A percentile compares a stretch with the other conserved stretches of the same genome.
Conservation (phyloP, 1,284 basidiomycete genomes). For the Psilocybe mexicana region DNA sequence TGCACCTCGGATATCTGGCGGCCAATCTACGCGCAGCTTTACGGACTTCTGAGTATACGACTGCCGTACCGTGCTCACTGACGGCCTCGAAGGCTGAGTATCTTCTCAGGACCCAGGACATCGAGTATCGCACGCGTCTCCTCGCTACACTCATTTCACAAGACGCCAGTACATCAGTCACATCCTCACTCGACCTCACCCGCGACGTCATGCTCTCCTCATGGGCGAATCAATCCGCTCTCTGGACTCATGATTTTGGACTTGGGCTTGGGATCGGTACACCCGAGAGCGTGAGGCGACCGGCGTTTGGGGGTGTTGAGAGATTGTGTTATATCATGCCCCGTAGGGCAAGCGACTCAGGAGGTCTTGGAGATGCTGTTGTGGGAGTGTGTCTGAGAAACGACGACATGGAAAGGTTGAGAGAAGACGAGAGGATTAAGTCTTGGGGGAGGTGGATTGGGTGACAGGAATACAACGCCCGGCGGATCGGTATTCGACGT, state of each 20-base stretch:
- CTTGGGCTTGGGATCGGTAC: slow-evolving; percentile 23
- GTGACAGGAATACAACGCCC: neutral
- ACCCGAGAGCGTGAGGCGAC: slow-evolving; percentile 29
- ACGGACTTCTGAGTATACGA: neutral
- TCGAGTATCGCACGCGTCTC: slow-evolving; percentile 20
- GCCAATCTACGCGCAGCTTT: slow-evolving; percentile 22
- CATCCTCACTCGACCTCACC: slow-evolving; percentile 20
- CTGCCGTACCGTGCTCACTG: neutral
- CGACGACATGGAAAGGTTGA: slow-evolving; percentile 27
- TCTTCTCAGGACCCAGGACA: slow-evolving; percentile 16
- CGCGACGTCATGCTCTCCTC: slow-evolving; percentile 31
- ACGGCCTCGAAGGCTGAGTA: neutral
- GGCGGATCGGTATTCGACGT: too few species aligned
- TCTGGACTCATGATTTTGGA: slow-evolving; percentile 27
- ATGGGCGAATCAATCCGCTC: slow-evolving; percentile 25
- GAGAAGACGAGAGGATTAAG: slow-evolving; percentile 21
- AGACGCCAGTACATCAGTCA: slow-evolving; percentile 12
- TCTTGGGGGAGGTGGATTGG: slow-evolving; percentile 16
- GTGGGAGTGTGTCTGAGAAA: slow-evolving; percentile 28
- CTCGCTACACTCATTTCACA: slow-evolving; percentile 21
- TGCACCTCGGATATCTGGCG: slow-evolving; percentile 25
- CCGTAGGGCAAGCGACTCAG: neutral
- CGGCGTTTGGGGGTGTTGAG: slow-evolving; percentile 25
- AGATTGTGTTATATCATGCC: slow-evolving; percentile 30
- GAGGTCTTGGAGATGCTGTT: slow-evolving; percentile 24